Base-by-base conservation (phyloP, 2,329 filamentous ascomycete genomes). In the Parafenestella ontariensis region DNA sequence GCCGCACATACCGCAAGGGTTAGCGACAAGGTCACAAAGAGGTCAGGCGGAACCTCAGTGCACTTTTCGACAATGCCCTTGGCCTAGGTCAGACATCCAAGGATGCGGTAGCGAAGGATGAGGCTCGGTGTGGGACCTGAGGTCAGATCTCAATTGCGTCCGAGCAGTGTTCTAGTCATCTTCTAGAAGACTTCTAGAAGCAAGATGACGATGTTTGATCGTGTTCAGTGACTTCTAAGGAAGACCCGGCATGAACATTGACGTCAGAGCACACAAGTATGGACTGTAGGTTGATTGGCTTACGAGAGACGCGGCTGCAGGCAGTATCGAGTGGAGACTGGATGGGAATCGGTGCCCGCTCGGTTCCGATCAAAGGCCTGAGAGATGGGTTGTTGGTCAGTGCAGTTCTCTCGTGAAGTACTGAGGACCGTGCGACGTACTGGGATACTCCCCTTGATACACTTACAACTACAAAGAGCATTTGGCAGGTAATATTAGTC, bases 341-440 rank as follows among this genome's bases (percentile, higher is more conserved):
- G 15, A 44, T n/a, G n/a, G n/a, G n/a, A n/a, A 20, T 36, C 44
- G 44, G 44, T 34, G 18, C 44, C 29, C 10, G 44, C 44, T 46
- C 44, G 44, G 44, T 24, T 18, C 44, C 44, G 48, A 45, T 28
- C 28, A 31, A 13, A 39, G 6, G 20, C n/a, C 26, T 23, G 11
- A 18, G 7, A 33, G 31, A 21, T 15, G 18, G n/a, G n/a, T n/a
- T 10, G 24, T 10, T 18, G 34, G 45, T 39, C 24, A 24, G 34
- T 29, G 34, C 31, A 48, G n/a, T 39, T n/a, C 31, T 36, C 3
- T 31, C 41, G 41, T n/a, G 41, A 37, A 24, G 18, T 23, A 21
- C 5, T 24, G 29, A n/a, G 15, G 31, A 17, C 21, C 46, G 17
- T 48, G 21, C 34, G 46, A 24, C 13, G n/a, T n/a, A n/a, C n/a